These are phyloP conservation scores for Mycena belliarum DNA, from an alignment of 768 basidiomycete genomes.

Conservation along the genomic window DNA sequence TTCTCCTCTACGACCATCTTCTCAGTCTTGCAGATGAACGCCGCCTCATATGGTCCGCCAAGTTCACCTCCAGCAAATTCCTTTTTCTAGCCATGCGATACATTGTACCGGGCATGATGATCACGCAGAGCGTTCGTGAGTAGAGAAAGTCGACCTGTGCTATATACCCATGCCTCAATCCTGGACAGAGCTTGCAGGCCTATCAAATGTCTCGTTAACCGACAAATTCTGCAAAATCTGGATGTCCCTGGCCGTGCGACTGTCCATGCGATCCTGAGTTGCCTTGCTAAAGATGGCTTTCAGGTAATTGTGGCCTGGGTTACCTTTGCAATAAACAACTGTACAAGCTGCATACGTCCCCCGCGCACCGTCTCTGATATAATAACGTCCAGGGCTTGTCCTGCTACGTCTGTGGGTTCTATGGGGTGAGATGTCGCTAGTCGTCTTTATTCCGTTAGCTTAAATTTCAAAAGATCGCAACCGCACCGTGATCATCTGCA, in stretches of 20 bases:
- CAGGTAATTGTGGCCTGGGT: slow-evolving; percentile 36
- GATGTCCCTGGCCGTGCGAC: neutral
- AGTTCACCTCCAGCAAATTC: slow-evolving; percentile 36
- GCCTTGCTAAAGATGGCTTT: neutral
- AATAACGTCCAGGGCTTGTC: slow-evolving; percentile 33
- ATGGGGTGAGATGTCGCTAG: slow-evolving; percentile 23
- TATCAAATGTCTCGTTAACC: neutral
- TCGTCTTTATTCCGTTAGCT: neutral
- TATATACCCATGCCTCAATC: neutral
- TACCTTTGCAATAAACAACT: slow-evolving; percentile 37
- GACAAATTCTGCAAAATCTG: slow-evolving; percentile 12
- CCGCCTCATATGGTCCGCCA: slow-evolving; percentile 40
- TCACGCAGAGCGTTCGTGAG: slow-evolving; percentile 33
- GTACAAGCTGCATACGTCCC: slow-evolving; percentile 18
- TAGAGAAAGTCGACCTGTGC: neutral
- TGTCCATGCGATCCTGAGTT: too few species aligned
- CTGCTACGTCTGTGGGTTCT: slow-evolving; percentile 42
- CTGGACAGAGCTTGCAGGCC: neutral
- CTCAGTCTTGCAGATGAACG: slow-evolving; percentile 43
- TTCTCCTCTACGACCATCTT: slow-evolving; percentile 44
- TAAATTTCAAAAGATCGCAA: slow-evolving; percentile 2
- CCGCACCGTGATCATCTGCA: slow-evolving; percentile 4
- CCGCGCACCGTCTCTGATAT: neutral
- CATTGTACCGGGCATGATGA: slow-evolving; percentile 31
- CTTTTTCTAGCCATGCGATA: slow-evolving; percentile 44